These are phyloP conservation scores for Cryphonectria carpinicola DNA, from an alignment of 2,329 filamentous ascomycete species.

Conservation along the genomic window DNA sequence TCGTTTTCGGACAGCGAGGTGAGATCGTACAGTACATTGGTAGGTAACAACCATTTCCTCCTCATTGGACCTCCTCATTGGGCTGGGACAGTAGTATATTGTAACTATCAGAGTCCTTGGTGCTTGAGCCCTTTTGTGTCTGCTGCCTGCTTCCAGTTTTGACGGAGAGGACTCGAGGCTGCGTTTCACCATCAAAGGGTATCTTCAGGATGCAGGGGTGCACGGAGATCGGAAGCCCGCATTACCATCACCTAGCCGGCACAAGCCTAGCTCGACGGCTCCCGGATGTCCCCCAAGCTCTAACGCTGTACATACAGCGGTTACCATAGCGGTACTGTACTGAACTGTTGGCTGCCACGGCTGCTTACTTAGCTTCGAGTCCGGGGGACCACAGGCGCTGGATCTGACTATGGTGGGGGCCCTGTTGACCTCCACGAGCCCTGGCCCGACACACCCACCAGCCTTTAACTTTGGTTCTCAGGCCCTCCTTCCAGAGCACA, in stretches of 20 bases:
- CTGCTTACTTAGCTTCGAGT: neutral
- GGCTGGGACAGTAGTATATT: neutral
- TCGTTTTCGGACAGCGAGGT: neutral
- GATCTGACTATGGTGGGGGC: neutral
- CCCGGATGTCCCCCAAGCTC: neutral
- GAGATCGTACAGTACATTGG: too few relatives aligned
- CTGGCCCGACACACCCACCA: neutral
- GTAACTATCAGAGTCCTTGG: neutral
- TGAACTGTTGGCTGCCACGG: neutral
- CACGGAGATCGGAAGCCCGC: neutral
- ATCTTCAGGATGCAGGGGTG: neutral
- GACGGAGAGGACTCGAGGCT: neutral
- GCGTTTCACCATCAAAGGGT: neutral
- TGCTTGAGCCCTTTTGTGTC: neutral
- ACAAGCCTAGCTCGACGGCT: slow-evolving; percentile 3
- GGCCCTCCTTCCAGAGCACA: neutral
- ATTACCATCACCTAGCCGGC: neutral
- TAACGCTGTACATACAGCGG: neutral
- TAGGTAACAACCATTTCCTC: neutral
- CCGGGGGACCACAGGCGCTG: neutral
- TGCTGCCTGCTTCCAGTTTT: neutral
- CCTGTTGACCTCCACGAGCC: neutral
- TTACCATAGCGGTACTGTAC: neutral
- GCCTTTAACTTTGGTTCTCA: too few relatives aligned
- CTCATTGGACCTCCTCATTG: neutral